These are phyloP conservation scores for Clonostachys solani DNA, from an alignment of 2,329 filamentous ascomycete genomes.

Conservation along the genomic window DNA sequence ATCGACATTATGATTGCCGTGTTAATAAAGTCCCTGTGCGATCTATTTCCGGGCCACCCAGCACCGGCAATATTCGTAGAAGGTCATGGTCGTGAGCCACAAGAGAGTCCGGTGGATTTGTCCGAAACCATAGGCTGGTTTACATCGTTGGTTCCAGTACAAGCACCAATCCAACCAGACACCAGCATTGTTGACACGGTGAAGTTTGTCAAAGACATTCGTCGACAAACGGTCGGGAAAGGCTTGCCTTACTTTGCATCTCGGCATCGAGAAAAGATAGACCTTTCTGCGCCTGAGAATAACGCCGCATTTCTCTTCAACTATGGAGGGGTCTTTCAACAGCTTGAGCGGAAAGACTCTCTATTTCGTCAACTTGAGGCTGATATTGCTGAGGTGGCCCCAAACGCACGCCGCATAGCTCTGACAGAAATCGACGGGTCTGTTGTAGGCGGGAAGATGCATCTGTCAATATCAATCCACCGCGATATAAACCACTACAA, in stretches of 20 bases:
- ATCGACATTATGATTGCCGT: constrained; percentile 26
- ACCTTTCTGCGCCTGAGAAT: constrained; percentile 19
- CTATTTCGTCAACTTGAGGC: constrained; percentile 18
- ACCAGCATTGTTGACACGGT: constrained; percentile 6
- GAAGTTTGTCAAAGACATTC: constrained; percentile 7
- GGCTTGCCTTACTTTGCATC: constrained; percentile 31
- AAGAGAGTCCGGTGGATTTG: constrained; percentile 21
- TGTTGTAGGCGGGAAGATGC: neutral
- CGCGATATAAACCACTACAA: constrained; percentile 3
- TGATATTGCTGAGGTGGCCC: constrained; percentile 9
- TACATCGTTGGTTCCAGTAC: constrained; percentile 24
- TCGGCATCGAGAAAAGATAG: constrained; percentile 4
- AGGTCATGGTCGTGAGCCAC: constrained; percentile 26
- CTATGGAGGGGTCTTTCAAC: constrained; percentile 29
- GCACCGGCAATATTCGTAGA: constrained; percentile 23
- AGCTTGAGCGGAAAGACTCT: constrained; percentile 15
- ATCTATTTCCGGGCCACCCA: constrained; percentile 17
- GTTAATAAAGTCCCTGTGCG: constrained; percentile 16
- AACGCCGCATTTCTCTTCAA: constrained; percentile 45
- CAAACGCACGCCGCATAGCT: constrained; percentile 3
- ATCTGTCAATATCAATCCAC: constrained; percentile 4
- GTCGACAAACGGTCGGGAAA: constrained; percentile 22
- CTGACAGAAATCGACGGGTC: constrained; percentile 4
- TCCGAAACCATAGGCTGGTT: constrained; percentile 33
- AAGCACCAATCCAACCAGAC: constrained; percentile 5